Percentiles rank a stretch among this genome's conserved stretches.
Conservation (phyloP, 2,329 filamentous ascomycete species). For the Gnomoniopsis sp. region DNA sequence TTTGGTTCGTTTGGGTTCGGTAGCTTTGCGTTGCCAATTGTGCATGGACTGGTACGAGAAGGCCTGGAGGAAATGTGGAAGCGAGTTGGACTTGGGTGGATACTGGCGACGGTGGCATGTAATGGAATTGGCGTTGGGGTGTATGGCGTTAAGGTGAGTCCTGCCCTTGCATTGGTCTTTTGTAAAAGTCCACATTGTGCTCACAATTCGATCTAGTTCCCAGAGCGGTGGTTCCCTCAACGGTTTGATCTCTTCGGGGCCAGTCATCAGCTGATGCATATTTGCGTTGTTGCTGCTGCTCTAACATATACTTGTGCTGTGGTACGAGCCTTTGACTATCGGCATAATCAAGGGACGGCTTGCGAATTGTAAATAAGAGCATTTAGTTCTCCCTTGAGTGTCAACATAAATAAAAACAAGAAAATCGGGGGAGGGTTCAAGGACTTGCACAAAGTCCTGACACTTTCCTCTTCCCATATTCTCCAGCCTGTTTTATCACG, state of each 20-base stretch:
- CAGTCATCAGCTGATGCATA: constrained; percentile 47
- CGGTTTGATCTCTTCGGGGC: constrained; percentile 43
- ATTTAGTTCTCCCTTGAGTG: background rate
- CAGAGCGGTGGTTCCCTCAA: constrained; percentile 39
- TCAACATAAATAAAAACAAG: background rate
- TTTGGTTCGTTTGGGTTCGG: constrained; percentile 38
- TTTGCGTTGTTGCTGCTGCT: constrained; percentile 41
- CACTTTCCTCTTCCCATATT: too few species aligned
- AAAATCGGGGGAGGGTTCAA: too few species aligned
- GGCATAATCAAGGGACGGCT: constrained; percentile 19
- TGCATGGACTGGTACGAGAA: constrained; percentile 33
- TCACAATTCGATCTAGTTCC: constrained; percentile 29
- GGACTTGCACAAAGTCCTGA: too few species aligned
- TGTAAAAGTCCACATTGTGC: background rate
- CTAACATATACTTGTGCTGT: constrained; percentile 34
- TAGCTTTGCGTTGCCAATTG: constrained; percentile 36
- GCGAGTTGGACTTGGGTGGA: constrained; percentile 38
- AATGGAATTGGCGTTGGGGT: constrained; percentile 35
- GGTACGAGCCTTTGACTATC: constrained; percentile 33
- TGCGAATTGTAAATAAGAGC: background rate
- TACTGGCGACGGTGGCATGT: constrained; percentile 32
- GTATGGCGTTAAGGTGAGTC: constrained; percentile 32
- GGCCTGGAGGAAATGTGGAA: constrained; percentile 31
- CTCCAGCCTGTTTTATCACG: too few species aligned
- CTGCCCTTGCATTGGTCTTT: background rate